Percentiles rank a stretch among this genome's conserved stretches.
Evolutionary conservation across 129 eudicot genomes (phyloP).

Genomic region (Tagetes erecta): DNA sequence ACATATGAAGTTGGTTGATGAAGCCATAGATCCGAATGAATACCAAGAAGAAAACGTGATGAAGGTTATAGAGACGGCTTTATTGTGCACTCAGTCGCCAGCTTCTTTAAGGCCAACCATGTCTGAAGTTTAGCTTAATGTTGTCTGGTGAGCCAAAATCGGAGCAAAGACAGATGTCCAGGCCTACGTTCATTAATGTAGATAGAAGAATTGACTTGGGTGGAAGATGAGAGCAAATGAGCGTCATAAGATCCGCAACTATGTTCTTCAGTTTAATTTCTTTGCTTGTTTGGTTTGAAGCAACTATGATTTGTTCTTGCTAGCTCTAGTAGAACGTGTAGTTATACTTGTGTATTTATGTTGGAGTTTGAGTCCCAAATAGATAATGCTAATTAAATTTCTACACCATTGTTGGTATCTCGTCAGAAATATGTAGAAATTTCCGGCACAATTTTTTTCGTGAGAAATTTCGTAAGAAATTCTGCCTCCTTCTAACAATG

Average conservation of each 20-base stretch:
- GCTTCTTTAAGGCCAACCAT: slow-evolving; percentile 58
- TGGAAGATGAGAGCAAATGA: not conserved
- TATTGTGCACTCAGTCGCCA: slow-evolving; percentile 61
- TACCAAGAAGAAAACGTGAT: slow-evolving; percentile 39
- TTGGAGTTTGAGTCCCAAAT: too few species aligned
- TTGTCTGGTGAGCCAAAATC: slow-evolving; percentile 36
- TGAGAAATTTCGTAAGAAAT: too few species aligned
- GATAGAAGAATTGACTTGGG: slow-evolving; percentile 12
- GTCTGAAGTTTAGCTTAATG: slow-evolving; percentile 60
- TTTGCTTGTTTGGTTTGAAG: not conserved
- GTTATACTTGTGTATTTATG: too few species aligned
- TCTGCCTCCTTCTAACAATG: not conserved
- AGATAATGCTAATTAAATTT: too few species aligned
- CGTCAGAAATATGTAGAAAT: too few species aligned
- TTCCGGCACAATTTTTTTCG: too few species aligned
- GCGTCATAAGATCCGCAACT: not conserved
- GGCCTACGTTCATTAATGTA: slow-evolving; percentile 20
- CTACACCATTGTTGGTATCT: too few species aligned
- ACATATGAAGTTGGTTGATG: slow-evolving; percentile 49
- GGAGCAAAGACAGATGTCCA: slow-evolving; percentile 16
- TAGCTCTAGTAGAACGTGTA: too few species aligned
- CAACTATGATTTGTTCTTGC: not conserved
- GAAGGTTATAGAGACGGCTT: slow-evolving; percentile 58
- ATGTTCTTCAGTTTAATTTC: too few species aligned
- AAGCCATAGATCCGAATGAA: slow-evolving; percentile 42